Percentiles rank a stretch among this genome's conserved stretches.
Conservation (phyloP, 352 stramenopile genomes). For the Phytophthora parvispora region DNA sequence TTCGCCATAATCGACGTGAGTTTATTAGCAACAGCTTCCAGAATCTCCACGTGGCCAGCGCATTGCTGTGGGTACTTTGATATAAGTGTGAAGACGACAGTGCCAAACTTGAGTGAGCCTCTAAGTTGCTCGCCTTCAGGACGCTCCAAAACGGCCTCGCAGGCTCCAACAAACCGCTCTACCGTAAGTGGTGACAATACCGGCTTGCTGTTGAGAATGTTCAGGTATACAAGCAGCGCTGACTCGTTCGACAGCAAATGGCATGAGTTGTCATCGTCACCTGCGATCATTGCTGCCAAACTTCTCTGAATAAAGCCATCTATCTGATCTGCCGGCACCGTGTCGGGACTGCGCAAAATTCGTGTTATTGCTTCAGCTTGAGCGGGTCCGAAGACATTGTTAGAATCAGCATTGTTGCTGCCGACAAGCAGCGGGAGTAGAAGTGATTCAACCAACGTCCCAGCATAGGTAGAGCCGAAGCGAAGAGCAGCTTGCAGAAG, state of each 20-base stretch:
- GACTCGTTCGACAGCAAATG: slow-evolving; percentile 74
- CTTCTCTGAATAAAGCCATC: slow-evolving; percentile 57
- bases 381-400: slow-evolving; percentile 39
- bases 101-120: slow-evolving; percentile 70
- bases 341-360: slow-evolving; percentile 61
- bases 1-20: slow-evolving; percentile 73
- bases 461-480: slow-evolving; percentile 59
- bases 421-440: slow-evolving; percentile 62
- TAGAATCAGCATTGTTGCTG: neutral
- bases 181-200: slow-evolving; percentile 52
- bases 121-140: slow-evolving; percentile 36
- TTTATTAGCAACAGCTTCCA: slow-evolving; percentile 53
- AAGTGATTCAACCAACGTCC: slow-evolving; percentile 58
- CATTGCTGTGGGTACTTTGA: slow-evolving; percentile 72
- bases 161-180: slow-evolving; percentile 56
- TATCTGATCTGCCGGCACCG: slow-evolving; percentile 56
- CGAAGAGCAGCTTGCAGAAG: slow-evolving; percentile 68
- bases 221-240: slow-evolving; percentile 79
- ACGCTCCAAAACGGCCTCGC: slow-evolving; percentile 51
- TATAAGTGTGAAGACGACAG: slow-evolving; percentile 72
- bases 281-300: slow-evolving; percentile 9
- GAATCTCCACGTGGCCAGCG: slow-evolving; percentile 44
- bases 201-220: slow-evolving; percentile 72
- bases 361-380: slow-evolving; percentile 80
- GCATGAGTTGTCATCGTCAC: slow-evolving; percentile 2